Evolutionary conservation across 768 basidiomycete genomes (phyloP).

Genomic region (Amanita jacksonii): DNA sequence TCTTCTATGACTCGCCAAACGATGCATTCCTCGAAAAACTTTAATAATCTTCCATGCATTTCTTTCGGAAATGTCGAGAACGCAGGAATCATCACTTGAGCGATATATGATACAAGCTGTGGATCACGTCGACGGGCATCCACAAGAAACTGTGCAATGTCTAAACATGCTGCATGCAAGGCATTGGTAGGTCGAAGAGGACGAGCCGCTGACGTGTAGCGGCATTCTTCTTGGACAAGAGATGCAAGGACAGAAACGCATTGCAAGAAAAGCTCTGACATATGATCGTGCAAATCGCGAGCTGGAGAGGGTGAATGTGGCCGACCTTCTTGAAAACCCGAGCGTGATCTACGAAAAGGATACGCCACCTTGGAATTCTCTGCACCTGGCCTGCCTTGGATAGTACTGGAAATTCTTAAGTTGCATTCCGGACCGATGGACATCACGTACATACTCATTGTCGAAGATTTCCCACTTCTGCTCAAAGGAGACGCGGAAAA

Average conservation of each 20-base stretch:
- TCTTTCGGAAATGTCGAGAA: conserved; percentile 56
- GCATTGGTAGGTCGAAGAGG: conserved; percentile 65
- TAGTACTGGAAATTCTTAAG: background rate
- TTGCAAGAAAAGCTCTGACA: conserved; percentile 45
- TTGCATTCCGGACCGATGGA: background rate
- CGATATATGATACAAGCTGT: conserved; percentile 46
- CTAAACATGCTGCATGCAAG: conserved; percentile 62
- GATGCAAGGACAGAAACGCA: conserved; percentile 56
- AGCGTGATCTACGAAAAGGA: conserved; percentile 33
- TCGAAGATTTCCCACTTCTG: conserved; percentile 60
- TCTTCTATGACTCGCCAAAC: conserved; percentile 44
- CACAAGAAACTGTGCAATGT: conserved; percentile 61
- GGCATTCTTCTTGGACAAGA: conserved; percentile 62
- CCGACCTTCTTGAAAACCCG: conserved; percentile 34
- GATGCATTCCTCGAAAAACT: conserved; percentile 59
- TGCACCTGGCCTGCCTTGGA: background rate
- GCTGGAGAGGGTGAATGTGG: conserved; percentile 45
- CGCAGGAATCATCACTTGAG: conserved; percentile 63
- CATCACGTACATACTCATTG: conserved; percentile 28
- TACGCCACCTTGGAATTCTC: background rate
- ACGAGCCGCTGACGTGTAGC: conserved; percentile 51
- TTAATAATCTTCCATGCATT: conserved; percentile 54
- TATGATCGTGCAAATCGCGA: conserved; percentile 20
- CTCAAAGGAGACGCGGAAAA: conserved; percentile 42
- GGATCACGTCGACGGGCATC: conserved; percentile 43